Conservation (phyloP, 164 flowering plant genomes). For the Houttuynia cordata region DNA sequence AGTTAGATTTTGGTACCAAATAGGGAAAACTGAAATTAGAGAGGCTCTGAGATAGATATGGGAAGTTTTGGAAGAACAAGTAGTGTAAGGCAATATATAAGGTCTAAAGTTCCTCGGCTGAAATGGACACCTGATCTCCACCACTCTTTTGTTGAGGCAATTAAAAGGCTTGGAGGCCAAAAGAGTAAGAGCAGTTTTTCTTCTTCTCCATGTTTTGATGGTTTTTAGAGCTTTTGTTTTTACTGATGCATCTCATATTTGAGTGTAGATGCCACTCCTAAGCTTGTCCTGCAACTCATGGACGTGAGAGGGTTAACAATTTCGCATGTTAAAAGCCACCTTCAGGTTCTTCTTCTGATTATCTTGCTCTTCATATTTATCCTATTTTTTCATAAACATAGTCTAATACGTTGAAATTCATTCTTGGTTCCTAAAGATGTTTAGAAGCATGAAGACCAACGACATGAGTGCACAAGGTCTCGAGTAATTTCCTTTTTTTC, state of each 20-base stretch:
- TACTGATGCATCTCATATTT: background rate
- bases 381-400: background rate
- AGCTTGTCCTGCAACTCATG: constrained; percentile 79
- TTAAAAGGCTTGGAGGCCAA: constrained; percentile 84
- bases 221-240: background rate
- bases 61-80: constrained; percentile 62
- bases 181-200: constrained; percentile 34
- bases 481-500: too few relatives aligned
- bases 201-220: background rate
- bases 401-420: background rate
- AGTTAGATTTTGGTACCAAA: too few relatives aligned
- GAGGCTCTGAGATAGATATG: constrained; percentile 16
- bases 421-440: background rate
- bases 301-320: constrained; percentile 78
- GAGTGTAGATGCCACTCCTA: constrained; percentile 74
- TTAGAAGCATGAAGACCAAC: background rate
- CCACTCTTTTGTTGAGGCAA: constrained; percentile 65
- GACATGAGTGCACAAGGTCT: background rate
- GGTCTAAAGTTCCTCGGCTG: constrained; percentile 74
- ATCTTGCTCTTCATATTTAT: background rate
- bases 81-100: constrained; percentile 56
- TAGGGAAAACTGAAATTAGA: background rate
- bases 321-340: constrained; percentile 92
- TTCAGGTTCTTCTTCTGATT: constrained; percentile 40
- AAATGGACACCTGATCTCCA: constrained; percentile 94